Evolutionary conservation across 75 land plant species (phyloP), one percentile per base, ranked within the genome.

Genomic region (Ceratopteris richardii): DNA sequence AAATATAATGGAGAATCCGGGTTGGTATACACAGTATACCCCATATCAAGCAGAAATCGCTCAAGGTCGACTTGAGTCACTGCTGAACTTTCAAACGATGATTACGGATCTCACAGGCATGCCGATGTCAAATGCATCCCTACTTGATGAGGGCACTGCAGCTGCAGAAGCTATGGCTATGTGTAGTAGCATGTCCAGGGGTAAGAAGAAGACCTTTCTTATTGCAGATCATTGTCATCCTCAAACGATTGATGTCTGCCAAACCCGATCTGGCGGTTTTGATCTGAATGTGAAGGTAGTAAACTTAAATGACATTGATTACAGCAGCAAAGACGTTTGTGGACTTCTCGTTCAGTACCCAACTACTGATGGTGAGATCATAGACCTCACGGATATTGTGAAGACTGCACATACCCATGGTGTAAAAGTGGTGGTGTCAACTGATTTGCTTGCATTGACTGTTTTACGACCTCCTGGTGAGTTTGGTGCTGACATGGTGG

Each of bases 151-250:
- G 55, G 98, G 87, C 44, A 94, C 98, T 1, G 98, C 98, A 24
- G 98, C 98, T 18, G 98, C 98, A 14, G 98, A 94, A 67, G 98
- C 98, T 53, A 94, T 94, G 98, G 71, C 91, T 5, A 94, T 94
- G 98, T 94, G 98, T 62, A 81, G 78, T 66, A 94, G 77, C 66
- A 86, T 94, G 33, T 71, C 55, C 52, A 74, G 80, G n/a, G 77
- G 79, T 5, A 83, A 84, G 72, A 89, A 83, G 75, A 82, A 78
- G 67, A 94, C 94, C 17, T 94, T 94, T 60, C 12, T 94, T 40
- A 82, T 94, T 54, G 87, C 98, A 2, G 70, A 57, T 57, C 87
- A 86, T 24, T 94, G 98, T 64, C 96, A 90, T 60, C 96, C 98
- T 0, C 98, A 94, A 64, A 90, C 98, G 0, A 76, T 94, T 37